Percentiles rank a stretch among this genome's conserved stretches.
phyloP scores from a whole-genome alignment of 2,329 filamentous ascomycete species.

The Scedosporium apiospermum region DNA sequence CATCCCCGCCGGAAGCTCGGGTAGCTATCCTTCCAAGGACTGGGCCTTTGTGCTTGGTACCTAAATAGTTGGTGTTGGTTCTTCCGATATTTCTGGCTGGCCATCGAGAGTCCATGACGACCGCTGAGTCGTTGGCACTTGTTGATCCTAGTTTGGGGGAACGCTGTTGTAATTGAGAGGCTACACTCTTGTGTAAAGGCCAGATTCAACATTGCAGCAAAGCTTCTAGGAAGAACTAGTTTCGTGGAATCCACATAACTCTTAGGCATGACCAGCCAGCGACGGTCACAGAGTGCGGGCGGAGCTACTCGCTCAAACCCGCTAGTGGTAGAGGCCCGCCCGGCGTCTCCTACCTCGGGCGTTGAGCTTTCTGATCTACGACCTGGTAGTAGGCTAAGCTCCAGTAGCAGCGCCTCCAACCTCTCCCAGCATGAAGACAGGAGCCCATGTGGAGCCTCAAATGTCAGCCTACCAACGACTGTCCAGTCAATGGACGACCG shows the following conservation, averaged over 20 bases:
- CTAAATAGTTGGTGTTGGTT: not conserved
- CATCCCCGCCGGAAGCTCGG: slow-evolving; percentile 1
- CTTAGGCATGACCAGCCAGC: not conserved
- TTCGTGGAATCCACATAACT: not conserved
- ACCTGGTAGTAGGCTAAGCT: not conserved
- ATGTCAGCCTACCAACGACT: not conserved
- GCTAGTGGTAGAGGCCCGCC: not conserved
- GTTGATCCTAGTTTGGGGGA: too few species aligned
- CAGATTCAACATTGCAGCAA: not conserved
- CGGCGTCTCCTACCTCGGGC: not conserved
- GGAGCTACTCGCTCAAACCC: not conserved
- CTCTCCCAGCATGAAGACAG: not conserved
- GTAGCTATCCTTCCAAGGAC: not conserved
- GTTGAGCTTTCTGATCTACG: slow-evolving; percentile 1
- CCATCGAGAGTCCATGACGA: not conserved
- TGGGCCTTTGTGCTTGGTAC: not conserved
- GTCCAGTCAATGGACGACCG: not conserved
- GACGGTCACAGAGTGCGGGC: not conserved
- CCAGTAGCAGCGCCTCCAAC: not conserved
- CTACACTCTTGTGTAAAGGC: not conserved
- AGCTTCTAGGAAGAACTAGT: not conserved
- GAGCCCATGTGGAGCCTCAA: not conserved
- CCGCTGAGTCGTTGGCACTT: too few species aligned
- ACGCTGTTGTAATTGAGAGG: too few species aligned
- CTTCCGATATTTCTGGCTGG: not conserved